Conservation (phyloP, 2,329 filamentous ascomycete species). For the Talaromyces sp. region DNA sequence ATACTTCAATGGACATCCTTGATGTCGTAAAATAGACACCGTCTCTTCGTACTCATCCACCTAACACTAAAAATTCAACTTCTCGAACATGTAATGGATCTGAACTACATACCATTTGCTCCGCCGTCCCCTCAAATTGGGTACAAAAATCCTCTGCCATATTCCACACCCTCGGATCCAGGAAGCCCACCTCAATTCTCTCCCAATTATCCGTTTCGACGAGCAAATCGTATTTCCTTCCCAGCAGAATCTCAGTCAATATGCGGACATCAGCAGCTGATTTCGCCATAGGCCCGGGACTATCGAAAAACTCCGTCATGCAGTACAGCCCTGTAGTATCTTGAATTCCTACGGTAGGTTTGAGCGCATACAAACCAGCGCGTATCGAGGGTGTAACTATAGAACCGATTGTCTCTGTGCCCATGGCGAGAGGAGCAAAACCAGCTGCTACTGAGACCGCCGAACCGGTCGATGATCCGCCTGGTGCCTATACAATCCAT, state of each 20-base stretch:
- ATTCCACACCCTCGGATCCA: not conserved
- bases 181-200: not conserved
- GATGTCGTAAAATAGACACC: not conserved
- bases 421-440: conserved; percentile 31
- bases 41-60: not conserved
- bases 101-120: not conserved
- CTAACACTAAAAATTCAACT: not conserved
- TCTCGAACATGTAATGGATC: not conserved
- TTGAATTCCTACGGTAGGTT: not conserved
- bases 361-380: not conserved
- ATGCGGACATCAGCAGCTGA: not conserved
- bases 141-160: not conserved
- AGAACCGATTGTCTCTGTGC: conserved; percentile 30
- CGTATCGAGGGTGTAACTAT: not conserved
- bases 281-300: not conserved
- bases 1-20: not conserved
- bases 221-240: not conserved
- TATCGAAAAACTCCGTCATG: not conserved
- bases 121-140: not conserved
- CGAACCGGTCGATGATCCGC: conserved; percentile 36
- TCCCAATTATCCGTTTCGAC: not conserved
- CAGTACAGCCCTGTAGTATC: not conserved
- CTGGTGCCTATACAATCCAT: conserved; percentile 19
- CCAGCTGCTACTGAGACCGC: conserved; percentile 33
- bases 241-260: not conserved